Conservation (phyloP, 2,329 filamentous ascomycete genomes). For the Alternaria viburni region DNA sequence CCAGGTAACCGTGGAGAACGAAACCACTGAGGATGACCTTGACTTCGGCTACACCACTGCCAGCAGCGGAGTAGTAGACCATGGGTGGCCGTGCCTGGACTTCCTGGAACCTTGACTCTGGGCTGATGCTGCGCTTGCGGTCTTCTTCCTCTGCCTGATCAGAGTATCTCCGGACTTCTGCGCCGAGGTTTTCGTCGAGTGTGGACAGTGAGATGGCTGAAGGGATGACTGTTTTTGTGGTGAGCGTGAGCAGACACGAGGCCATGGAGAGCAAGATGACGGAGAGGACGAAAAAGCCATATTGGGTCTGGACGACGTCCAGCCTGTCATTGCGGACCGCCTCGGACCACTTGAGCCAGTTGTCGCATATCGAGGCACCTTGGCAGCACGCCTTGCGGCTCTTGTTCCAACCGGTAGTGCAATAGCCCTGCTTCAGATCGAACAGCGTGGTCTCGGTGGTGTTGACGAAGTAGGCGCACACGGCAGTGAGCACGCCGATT, state of each 20-base stretch:
- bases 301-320: constrained; percentile 72
- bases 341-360: constrained; percentile 71
- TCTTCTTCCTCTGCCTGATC: constrained; percentile 53
- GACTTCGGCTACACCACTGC: constrained; percentile 95
- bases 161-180: constrained; percentile 52
- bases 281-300: constrained; percentile 73
- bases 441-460: constrained; percentile 85
- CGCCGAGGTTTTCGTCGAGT: constrained; percentile 89
- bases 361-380: constrained; percentile 60
- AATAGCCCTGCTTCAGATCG: constrained; percentile 91
- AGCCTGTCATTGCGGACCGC: constrained; percentile 57
- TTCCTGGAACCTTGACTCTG: constrained; percentile 49
- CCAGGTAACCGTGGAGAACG: constrained; percentile 93
- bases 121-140: constrained; percentile 50
- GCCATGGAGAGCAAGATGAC: constrained; percentile 73
- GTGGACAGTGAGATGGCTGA: constrained; percentile 87
- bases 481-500: constrained; percentile 84
- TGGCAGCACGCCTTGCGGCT: constrained; percentile 73
- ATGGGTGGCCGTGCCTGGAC: constrained; percentile 67
- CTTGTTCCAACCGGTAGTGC: constrained; percentile 70
- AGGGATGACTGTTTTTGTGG: constrained; percentile 92
- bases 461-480: constrained; percentile 87
- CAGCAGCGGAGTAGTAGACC: constrained; percentile 94
- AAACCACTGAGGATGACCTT: constrained; percentile 98
- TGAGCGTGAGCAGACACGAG: constrained; percentile 80